Evolutionary conservation across 2,329 filamentous ascomycete species (phyloP), one percentile per base, ranked within the genome.

Genomic region (Trichophyton rubrum): DNA sequence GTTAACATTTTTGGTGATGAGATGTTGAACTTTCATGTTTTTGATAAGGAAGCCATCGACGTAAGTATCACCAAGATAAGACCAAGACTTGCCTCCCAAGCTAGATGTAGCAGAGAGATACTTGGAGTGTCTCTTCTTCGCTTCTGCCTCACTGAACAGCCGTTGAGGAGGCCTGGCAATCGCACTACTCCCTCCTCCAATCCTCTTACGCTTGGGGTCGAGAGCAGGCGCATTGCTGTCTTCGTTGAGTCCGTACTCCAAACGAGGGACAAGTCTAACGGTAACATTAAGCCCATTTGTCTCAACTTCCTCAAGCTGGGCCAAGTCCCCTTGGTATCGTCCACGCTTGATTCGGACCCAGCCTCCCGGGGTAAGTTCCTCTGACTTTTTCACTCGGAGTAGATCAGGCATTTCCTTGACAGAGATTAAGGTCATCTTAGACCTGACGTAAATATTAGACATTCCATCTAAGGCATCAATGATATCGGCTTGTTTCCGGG

Each of bases 351-450:
- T 85, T 64, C 93, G 89, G 58, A 97, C 92, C 82, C 93, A 99
- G 41, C 90, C 90, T 64, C 92, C 92, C 8, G 87, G 88, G 67
- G 93, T 85, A 38, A 99, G 79, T 27, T 85, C 85, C 56, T 90
- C 88, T 2, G 88, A 92, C 77, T 96, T 96, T 63, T 85, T 86
- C 30, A 95, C 89, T 58, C 90, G 85, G 17, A 99, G 80, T n/a
- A 99, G 82, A 74, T 97, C 93, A 1, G 93, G 92, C 86, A 96
- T 96, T 74, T 99, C 93, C 73, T 95, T 95, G 68, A 97, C 90
- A 56, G 93, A 89, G 47, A 99, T 90, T 58, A 97, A 79, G 51
- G 91, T 83, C 76, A 93, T 86, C 74, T 90, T 93, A 30, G 84
- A 87, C 61, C 90, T 85, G 59, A 92, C 89, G 72, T 96, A 99